A percentile compares a stretch with the other conserved stretches of the same genome.
Evolutionary conservation across 2,329 filamentous ascomycete species (phyloP).

Genomic region (Penicillium brasilianum): DNA sequence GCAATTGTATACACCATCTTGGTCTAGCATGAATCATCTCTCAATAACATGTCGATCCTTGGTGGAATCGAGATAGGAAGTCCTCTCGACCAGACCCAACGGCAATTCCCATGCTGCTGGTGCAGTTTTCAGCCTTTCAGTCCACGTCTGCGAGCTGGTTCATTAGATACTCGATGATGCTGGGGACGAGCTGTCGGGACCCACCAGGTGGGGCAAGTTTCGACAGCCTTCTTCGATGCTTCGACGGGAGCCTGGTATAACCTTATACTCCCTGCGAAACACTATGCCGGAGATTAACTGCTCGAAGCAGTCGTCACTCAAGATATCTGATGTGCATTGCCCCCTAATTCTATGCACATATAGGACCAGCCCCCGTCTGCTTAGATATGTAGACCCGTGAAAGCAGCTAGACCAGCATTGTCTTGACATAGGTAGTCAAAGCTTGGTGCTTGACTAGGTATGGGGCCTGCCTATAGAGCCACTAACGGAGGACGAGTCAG

Average conservation of each 20-base stretch:
- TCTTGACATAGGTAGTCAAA: background rate
- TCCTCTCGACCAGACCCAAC: background rate
- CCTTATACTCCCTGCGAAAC: background rate
- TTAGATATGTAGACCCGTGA: background rate
- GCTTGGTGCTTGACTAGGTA: too few species aligned
- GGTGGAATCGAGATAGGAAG: too few species aligned
- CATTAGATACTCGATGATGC: background rate
- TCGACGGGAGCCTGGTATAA: conserved; percentile 3
- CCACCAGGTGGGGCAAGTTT: conserved; percentile 14
- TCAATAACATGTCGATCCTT: conserved; percentile 3
- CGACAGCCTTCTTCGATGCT: conserved; percentile 3
- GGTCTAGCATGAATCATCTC: conserved; percentile 10
- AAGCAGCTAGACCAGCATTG: background rate
- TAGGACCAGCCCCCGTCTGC: background rate
- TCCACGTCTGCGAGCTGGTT: background rate
- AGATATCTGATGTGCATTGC: background rate
- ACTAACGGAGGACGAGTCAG: too few species aligned
- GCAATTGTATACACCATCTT: conserved; percentile 33
- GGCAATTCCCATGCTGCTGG: background rate
- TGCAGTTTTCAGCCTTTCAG: background rate
- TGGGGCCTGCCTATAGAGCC: background rate
- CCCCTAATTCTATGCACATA: background rate
- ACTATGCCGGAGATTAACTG: background rate
- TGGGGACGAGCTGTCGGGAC: background rate
- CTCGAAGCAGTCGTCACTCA: background rate